Evolutionary conservation across 257 asterid species (phyloP), one percentile per base, ranked within the genome.

Genomic region (Gentiana macrophylla): DNA sequence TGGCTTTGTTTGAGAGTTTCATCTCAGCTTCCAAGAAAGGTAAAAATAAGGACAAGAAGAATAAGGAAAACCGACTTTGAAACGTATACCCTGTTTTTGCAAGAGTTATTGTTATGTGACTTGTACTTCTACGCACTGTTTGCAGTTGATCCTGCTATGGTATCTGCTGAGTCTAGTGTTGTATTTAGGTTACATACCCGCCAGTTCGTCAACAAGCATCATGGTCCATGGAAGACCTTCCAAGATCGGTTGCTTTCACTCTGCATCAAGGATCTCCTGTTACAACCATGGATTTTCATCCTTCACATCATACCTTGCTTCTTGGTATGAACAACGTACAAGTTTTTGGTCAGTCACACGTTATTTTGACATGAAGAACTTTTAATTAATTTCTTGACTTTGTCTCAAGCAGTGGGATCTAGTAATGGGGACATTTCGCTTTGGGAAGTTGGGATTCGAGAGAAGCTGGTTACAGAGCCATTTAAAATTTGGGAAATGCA

Each of bases 251-350:
- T 53, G 97, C 95, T 64, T 85, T 83, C 67, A 78, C 95, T 45
- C 56, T 92, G 74, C 86, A 84, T 79, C 99, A 88, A 67, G 99
- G 97, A 62, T 78, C 94, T 68, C 56, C 78, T 44, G 94, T 92
- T 50, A 74, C 82, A 41, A 85, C 94, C 86, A 74, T 92, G 89
- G 99, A 88, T 67, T 92, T 88, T 65, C 97, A 92, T 76, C 99
- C 99, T 24, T 73, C 93, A 12, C 94, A 81, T 62, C 88, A 83
- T 55, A 75, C 93, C 1, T 63, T 88, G 67, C 95, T 88, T 72
- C 85, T 92, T 32, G 99, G 99, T 92, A 81, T 64, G 56, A 50
- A 61, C 52, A 63, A 41, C 48, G 8, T 57, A 32, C 46, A 58
- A 53, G 56, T 32, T 56, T 32, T 56, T 32, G 41, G 24, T 47